These are phyloP conservation scores for Elsinoe fawcettii DNA, from an alignment of 2,329 filamentous ascomycete species.

Conservation along the genomic window DNA sequence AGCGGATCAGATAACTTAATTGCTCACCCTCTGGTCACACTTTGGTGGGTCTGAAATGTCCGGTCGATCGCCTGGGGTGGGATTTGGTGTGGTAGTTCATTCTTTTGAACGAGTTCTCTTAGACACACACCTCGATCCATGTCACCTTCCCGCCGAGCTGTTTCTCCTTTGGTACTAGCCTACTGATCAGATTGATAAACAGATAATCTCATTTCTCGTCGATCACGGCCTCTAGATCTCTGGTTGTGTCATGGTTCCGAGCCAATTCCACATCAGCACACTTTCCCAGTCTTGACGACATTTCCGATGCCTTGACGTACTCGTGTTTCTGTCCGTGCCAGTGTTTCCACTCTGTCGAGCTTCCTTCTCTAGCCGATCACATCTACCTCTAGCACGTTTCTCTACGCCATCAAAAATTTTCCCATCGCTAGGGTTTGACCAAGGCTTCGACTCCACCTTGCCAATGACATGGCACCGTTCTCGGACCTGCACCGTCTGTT, in stretches of 20 bases:
- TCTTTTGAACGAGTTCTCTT: background rate
- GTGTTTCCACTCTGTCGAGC: background rate
- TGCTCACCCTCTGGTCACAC: background rate
- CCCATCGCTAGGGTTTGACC: background rate
- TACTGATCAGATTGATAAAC: conserved; percentile 12
- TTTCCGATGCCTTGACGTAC: conserved; percentile 5
- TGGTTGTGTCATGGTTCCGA: background rate
- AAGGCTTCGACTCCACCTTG: conserved; percentile 2
- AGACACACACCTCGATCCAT: background rate
- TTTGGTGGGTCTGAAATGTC: background rate
- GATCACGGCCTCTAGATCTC: background rate
- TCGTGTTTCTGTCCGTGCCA: conserved; percentile 11
- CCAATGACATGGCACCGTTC: background rate
- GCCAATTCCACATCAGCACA: background rate
- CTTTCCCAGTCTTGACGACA: conserved; percentile 8
- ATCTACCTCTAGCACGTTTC: background rate
- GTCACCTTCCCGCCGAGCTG: background rate
- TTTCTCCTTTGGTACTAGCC: background rate
- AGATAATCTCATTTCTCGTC: conserved; percentile 7
- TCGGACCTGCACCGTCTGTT: background rate
- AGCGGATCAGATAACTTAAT: conserved; percentile 19
- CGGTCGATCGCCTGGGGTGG: conserved; percentile 4
- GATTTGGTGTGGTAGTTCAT: background rate
- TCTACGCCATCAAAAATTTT: background rate
- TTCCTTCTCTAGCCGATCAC: conserved; percentile 10